These are phyloP conservation scores for Cladophialophora exuberans DNA, from an alignment of 2,329 filamentous ascomycete genomes.

Conservation along the genomic window DNA sequence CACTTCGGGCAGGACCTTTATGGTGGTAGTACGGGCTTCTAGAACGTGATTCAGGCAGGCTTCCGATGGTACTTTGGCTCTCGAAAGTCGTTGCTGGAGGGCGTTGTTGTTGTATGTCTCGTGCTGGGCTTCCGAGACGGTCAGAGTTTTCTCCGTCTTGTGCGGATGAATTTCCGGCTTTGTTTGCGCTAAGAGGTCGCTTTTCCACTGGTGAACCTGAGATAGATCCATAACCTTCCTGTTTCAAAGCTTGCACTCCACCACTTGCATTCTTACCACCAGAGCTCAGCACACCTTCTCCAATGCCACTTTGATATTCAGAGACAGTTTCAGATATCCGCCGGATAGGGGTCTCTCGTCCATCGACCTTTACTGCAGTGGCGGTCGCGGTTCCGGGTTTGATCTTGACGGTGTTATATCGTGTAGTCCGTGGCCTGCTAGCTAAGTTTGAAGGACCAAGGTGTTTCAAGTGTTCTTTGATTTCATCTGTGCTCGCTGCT, in stretches of 20 bases:
- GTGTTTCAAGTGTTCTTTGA: conserved; percentile 64
- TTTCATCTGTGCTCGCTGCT: conserved; percentile 56
- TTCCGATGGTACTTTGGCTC: conserved; percentile 30
- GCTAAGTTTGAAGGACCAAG: conserved; percentile 67
- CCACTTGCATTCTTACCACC: conserved; percentile 65
- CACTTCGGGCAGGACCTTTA: conserved; percentile 64
- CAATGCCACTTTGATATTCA: conserved; percentile 56
- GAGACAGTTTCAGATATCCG: conserved; percentile 37
- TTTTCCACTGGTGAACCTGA: conserved; percentile 26
- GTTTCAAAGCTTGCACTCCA: conserved; percentile 64
- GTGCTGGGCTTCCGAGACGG: not conserved
- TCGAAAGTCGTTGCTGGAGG: conserved; percentile 20
- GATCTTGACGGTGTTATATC: conserved; percentile 67
- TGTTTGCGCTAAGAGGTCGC: conserved; percentile 31
- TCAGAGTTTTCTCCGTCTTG: not conserved
- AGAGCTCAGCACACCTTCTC: conserved; percentile 57
- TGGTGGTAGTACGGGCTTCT: conserved; percentile 42
- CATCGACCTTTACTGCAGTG: conserved; percentile 40
- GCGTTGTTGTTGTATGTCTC: conserved; percentile 8
- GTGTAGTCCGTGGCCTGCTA: conserved; percentile 62
- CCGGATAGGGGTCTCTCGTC: conserved; percentile 41
- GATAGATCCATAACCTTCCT: conserved; percentile 58
- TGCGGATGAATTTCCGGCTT: conserved; percentile 33
- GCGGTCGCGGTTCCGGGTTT: conserved; percentile 55
- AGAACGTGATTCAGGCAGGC: conserved; percentile 34